A percentile compares a stretch with the other conserved stretches of the same genome.
Evolutionary conservation across 345 rosid species (phyloP).

Genomic region (Corymbia maculata): DNA sequence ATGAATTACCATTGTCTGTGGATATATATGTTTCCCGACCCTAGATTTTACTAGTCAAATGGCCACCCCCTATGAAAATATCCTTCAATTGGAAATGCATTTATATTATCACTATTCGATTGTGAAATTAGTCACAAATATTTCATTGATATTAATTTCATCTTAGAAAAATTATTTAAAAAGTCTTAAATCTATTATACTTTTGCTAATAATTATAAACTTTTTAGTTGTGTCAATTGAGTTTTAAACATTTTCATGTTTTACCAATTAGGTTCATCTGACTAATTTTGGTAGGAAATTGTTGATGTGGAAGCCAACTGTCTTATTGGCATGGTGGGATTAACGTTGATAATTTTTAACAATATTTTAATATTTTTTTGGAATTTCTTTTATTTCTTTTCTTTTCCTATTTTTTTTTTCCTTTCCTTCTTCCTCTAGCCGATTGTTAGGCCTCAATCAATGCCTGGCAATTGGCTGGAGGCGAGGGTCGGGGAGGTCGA

Average conservation of each 20-base stretch:
- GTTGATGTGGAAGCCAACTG: background rate
- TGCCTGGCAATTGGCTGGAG: background rate
- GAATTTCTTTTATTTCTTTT: too few relatives aligned
- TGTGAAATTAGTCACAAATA: background rate
- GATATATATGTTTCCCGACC: background rate
- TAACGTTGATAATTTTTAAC: too few relatives aligned
- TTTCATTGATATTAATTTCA: background rate
- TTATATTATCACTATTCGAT: background rate
- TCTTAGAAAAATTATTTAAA: background rate
- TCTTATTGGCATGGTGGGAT: too few relatives aligned
- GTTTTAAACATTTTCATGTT: too few relatives aligned
- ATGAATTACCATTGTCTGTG: background rate
- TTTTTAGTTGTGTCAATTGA: rapidly evolving
- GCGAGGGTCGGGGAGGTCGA: rapidly evolving
- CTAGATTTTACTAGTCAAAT: background rate
- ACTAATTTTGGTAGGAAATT: rapidly evolving
- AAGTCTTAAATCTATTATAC: rapidly evolving
- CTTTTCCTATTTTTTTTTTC: rapidly evolving
- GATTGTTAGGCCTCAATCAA: background rate
- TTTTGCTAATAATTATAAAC: too few relatives aligned
- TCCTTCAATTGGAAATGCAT: background rate
- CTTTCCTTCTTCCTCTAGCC: background rate
- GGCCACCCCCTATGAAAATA: background rate
- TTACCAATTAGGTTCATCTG: rapidly evolving
- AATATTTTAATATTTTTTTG: too few relatives aligned